phyloP scores from a whole-genome alignment of 2,329 filamentous ascomycete genomes.

The Ophiobolus disseminans region DNA sequence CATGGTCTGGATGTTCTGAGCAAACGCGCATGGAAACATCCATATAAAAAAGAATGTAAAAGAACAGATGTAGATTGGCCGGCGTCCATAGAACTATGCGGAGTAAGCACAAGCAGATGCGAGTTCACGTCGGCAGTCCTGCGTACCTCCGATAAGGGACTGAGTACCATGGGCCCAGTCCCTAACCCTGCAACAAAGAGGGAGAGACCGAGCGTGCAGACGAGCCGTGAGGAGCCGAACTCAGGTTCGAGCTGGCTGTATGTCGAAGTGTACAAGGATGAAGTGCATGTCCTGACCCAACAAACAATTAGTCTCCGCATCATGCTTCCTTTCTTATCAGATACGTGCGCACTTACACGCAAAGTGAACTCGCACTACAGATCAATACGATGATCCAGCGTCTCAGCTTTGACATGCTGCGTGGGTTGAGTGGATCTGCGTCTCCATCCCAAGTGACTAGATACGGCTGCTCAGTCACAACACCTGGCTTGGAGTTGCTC shows the following conservation, averaged over 20 bases:
- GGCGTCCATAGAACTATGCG: slow-evolving; percentile 75
- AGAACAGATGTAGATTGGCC: slow-evolving; percentile 79
- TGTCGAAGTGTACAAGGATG: slow-evolving; percentile 86
- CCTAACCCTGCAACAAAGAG: slow-evolving; percentile 81
- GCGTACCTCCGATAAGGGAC: slow-evolving; percentile 58
- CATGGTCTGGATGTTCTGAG: slow-evolving; percentile 82
- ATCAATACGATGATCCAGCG: slow-evolving; percentile 84
- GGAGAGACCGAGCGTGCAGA: slow-evolving; percentile 82
- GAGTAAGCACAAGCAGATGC: slow-evolving; percentile 6
- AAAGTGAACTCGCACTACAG: slow-evolving; percentile 75
- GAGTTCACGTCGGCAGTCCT: neutral
- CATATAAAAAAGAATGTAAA: slow-evolving; percentile 79
- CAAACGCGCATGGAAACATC: slow-evolving; percentile 81
- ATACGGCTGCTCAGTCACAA: slow-evolving; percentile 56
- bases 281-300: slow-evolving; percentile 73
- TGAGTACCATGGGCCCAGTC: slow-evolving; percentile 63
- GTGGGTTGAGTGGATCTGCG: slow-evolving; percentile 75
- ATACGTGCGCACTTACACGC: slow-evolving; percentile 72
- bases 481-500: slow-evolving; percentile 28
- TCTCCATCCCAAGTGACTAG: slow-evolving; percentile 80
- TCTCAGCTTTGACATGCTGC: slow-evolving; percentile 67
- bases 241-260: slow-evolving; percentile 79
- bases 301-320: slow-evolving; percentile 8
- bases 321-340: neutral
- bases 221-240: slow-evolving; percentile 72